These are phyloP conservation scores for Sungouiozyma ichnusensis DNA, from an alignment of 805 yeast genomes.

Conservation along the genomic window DNA sequence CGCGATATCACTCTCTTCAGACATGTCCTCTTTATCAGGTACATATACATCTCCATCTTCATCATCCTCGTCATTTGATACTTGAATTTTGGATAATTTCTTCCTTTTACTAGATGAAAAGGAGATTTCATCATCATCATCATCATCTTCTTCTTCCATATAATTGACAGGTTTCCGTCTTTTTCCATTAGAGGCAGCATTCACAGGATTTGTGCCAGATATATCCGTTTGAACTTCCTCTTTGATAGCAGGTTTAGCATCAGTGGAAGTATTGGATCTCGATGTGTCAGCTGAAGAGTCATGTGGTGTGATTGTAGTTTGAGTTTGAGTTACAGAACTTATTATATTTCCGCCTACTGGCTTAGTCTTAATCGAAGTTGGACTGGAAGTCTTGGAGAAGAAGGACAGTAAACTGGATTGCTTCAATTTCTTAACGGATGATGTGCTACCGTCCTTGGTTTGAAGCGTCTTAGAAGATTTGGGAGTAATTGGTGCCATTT, in stretches of 20 bases:
- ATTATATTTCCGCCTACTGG: background rate
- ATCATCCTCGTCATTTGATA: slow-evolving; percentile 26
- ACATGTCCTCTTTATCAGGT: background rate
- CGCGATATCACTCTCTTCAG: background rate
- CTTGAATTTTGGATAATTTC: slow-evolving; percentile 11
- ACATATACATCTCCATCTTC: slow-evolving; percentile 27
- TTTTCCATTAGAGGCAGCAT: slow-evolving; percentile 7
- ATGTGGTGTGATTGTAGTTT: too few relatives aligned
- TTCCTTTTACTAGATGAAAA: slow-evolving; percentile 5
- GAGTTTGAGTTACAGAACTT: too few relatives aligned
- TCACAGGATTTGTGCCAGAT: too few relatives aligned
- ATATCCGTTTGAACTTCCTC: background rate
- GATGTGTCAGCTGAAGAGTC: background rate
- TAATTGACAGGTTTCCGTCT: slow-evolving; percentile 26
- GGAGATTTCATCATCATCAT: slow-evolving; percentile 23
- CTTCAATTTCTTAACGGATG: slow-evolving; percentile 28
- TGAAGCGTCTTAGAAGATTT: slow-evolving; percentile 9
- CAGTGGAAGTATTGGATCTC: background rate
- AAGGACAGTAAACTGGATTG: slow-evolving; percentile 30
- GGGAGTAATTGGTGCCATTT: slow-evolving; percentile 21
- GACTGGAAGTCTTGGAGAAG: slow-evolving; percentile 17
- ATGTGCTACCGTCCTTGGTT: slow-evolving; percentile 9
- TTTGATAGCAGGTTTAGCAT: background rate
- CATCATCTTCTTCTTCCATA: slow-evolving; percentile 31
- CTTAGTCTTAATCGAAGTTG: background rate